Evolutionary conservation across 306 rosid genomes (phyloP), one percentile per base, ranked within the genome.

Genomic region (Lithocarpus polystachyus): DNA sequence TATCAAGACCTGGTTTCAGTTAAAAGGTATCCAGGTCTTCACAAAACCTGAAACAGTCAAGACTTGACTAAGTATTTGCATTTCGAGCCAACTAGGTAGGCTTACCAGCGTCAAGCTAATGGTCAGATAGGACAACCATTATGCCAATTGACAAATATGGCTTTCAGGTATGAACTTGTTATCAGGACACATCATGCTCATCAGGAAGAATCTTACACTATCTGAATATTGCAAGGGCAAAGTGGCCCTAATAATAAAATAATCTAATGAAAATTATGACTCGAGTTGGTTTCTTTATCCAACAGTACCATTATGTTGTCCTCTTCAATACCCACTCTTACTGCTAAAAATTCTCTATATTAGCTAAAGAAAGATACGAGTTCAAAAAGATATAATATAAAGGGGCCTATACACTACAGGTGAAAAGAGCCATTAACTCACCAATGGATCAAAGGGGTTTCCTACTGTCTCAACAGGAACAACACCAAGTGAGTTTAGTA

Each of bases 391-490:
- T 35, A 52, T 13, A 72, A 51, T 52, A 72, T 68, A n/a, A 56
- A 48, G 40, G 71, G 57, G 12, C 15, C 26, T 45, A 26, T 65
- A n/a, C 5, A 31, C 69, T 17, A 83, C 52, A 76, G 28, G 62
- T 53, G 26, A 52, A 48, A 80, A 53, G 71, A 72, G 31, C 64
- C 45, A 79, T 78, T 18, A 80, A 85, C 97, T 88, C 88, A 94
- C 99, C 97, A 89, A 78, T 20, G 99, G 99, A 82, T 94, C 97
- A 84, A 94, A 94, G 80, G 95, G 90, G 35, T 70, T 88, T 76
- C 99, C 99, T 82, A 89, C 84, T 5, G 97, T 88, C 86, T 92
- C 95, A 81, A 94, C 90, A 22, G 91, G 85, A 60, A 84, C 91
- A 78, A 94, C 99, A 45, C 97, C 93, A 29, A 94, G 89, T 17